Base-by-base conservation (phyloP, 1,139 yeast genomes). In the Tardiomyces depauwii region DNA sequence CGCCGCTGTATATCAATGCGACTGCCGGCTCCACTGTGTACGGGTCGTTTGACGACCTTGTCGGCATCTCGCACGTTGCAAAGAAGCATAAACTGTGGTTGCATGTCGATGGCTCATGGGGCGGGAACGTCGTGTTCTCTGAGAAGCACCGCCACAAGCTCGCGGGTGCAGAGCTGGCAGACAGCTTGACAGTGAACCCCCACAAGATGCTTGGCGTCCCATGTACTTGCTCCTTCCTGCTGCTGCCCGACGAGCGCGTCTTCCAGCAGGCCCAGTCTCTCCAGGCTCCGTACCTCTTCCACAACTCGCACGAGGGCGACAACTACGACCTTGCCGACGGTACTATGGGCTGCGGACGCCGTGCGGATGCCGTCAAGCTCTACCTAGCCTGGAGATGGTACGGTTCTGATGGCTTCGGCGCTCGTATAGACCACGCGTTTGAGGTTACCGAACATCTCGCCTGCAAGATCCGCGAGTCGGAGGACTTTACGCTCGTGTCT, bases 151-250 rank as follows among this genome's bases (percentile, higher is more conserved):
- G 62, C 39, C 48, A 62, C 46, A 73, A 74, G 55, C 61, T 86
- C 54, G 58, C 61, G 9, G 95, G 95, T 1, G 63, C 76, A 33
- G 75, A 82, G 43, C 60, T 71, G 27, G 94, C 93, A 1, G 77
- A 85, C 61, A 82, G 91, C n/a, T 71, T 86, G 48, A 85, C 95
- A 2, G 77, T 80, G 18, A 86, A 85, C 59, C 95, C 95, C 2
- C 95, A 86, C 65, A 86, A 86, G 59, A 81, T 84, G 86, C 72
- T 86, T 42, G 95, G 95, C n/a, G 87, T 83, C 7, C 95, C 95
- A 42, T 79, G 82, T 46, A 85, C 95, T 0, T 86, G 95, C 62
- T 82, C 93, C 19, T 86, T 86, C 61, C 67, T 86, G 50, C 69
- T 86, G 45, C 67, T 84, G 13, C 93, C 93, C 0, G 79, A 84